Conservation (phyloP, 192 early-diverging fungal species). For the Spizellomyces punctatus region DNA sequence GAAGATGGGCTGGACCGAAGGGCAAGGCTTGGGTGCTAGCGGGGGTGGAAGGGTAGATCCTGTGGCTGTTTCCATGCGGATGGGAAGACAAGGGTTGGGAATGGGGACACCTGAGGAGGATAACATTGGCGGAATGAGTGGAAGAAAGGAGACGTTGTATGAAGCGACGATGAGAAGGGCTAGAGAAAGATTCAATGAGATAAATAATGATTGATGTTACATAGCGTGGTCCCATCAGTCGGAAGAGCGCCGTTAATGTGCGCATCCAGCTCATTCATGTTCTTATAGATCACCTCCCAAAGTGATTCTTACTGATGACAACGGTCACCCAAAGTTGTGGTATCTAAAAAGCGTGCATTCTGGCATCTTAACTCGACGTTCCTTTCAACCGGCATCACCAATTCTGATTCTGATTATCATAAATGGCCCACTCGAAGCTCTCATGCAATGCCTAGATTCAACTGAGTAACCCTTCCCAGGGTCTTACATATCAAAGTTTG, state of each 20-base stretch:
- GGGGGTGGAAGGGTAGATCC: conserved; percentile 34
- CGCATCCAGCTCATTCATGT: too few relatives aligned
- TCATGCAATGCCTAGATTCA: too few relatives aligned
- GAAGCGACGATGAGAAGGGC: conserved; percentile 27
- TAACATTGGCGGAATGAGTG: neutral
- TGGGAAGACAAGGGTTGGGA: conserved; percentile 17
- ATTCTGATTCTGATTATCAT: conserved; percentile 73
- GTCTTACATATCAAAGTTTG: too few relatives aligned
- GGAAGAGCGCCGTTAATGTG: too few relatives aligned
- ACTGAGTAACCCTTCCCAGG: too few relatives aligned
- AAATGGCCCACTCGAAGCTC: conserved; percentile 78
- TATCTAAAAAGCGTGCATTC: conserved; percentile 1
- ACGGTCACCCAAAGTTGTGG: neutral
- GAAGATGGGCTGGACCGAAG: conserved; percentile 43
- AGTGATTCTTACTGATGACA: too few relatives aligned
- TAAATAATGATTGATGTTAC: neutral
- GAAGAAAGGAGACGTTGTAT: conserved; percentile 23
- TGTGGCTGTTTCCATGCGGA: conserved; percentile 18
- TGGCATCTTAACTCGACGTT: conserved; percentile 73
- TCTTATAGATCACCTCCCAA: too few relatives aligned
- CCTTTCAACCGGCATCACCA: conserved; percentile 87
- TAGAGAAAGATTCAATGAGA: conserved; percentile 24
- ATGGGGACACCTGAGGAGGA: conserved; percentile 1
- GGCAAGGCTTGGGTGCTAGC: conserved; percentile 30
- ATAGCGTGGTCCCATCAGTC: neutral